A percentile compares a stretch with the other conserved stretches of the same genome.
phyloP scores from a whole-genome alignment of 306 rosid genomes.

The Lathyrus oleraceus region DNA sequence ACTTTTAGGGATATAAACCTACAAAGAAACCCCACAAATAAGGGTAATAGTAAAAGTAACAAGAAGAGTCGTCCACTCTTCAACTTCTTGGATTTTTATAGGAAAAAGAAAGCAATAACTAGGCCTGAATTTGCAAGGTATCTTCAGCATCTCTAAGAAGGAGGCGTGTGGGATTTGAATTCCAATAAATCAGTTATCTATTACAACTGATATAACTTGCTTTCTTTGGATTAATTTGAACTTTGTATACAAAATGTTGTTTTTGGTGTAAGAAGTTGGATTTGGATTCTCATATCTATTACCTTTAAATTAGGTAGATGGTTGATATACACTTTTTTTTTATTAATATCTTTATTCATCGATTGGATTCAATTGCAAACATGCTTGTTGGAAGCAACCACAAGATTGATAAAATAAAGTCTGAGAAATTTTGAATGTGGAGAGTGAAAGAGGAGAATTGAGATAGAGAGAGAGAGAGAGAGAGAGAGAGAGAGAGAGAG shows the following conservation, averaged over 20 bases:
- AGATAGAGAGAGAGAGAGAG: no score
- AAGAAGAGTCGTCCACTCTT: constrained; percentile 52
- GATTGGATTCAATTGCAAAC: constrained; percentile 9
- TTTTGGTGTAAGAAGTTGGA: not conserved
- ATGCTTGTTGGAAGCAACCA: no score
- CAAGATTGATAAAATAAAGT: no score
- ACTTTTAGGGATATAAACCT: constrained; percentile 28
- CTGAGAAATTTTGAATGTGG: no score
- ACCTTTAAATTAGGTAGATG: no score
- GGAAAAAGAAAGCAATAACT: constrained; percentile 57
- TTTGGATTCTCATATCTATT: not conserved
- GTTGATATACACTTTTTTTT: no score
- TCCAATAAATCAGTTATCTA: constrained; percentile 61
- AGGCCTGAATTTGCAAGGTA: constrained; percentile 68
- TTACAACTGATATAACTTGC: constrained; percentile 42
- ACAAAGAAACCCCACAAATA: constrained; percentile 52
- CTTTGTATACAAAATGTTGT: not conserved
- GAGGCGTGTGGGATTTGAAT: constrained; percentile 66
- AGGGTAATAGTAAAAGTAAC: constrained; percentile 18
- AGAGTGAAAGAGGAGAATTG: no score
- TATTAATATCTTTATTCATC: not conserved
- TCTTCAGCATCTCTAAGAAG: constrained; percentile 64
- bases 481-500: no score
- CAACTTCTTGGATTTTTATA: constrained; percentile 49
- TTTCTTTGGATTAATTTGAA: not conserved